These are phyloP conservation scores for Bimuria novae-zelandiae DNA, from an alignment of 2,329 filamentous ascomycete genomes.

Conservation along the genomic window DNA sequence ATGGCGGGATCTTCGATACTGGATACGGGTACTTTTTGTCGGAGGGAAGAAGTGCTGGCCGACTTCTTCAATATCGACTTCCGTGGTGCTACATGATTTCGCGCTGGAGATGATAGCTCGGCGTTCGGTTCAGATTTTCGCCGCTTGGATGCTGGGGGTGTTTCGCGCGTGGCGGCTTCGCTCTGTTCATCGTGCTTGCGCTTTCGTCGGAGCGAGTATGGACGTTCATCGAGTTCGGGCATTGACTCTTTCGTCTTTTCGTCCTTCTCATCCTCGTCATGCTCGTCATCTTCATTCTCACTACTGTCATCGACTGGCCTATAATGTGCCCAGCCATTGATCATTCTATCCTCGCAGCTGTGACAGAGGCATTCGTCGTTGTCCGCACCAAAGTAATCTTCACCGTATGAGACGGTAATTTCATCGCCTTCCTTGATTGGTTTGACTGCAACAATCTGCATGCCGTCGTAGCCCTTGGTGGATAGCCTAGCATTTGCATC, in stretches of 20 bases:
- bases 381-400: conserved; percentile 92
- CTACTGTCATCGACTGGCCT: conserved; percentile 42
- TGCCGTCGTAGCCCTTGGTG: conserved; percentile 81
- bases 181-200: conserved; percentile 28
- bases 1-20: conserved; percentile 38
- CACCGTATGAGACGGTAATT: conserved; percentile 94
- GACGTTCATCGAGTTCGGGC: conserved; percentile 2
- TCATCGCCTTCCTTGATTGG: conserved; percentile 88
- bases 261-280: conserved; percentile 41
- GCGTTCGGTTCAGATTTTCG: conserved; percentile 13
- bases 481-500: conserved; percentile 86
- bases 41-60: conserved; percentile 37
- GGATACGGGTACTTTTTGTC: conserved; percentile 35
- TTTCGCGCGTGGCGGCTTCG: conserved; percentile 18
- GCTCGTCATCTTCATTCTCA: conserved; percentile 48
- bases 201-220: conserved; percentile 31
- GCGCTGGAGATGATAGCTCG: conserved; percentile 11
- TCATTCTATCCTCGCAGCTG: conserved; percentile 75
- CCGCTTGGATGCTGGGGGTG: conserved; percentile 22
- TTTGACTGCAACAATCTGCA: conserved; percentile 84
- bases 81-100: conserved; percentile 21
- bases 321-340: conserved; percentile 79
- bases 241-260: conserved; percentile 16
- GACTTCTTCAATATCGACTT: conserved; percentile 37
- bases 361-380: conserved; percentile 94